Evolutionary conservation across 2,329 filamentous ascomycete species (phyloP).

Genomic region (Neofusicoccum parvum): DNA sequence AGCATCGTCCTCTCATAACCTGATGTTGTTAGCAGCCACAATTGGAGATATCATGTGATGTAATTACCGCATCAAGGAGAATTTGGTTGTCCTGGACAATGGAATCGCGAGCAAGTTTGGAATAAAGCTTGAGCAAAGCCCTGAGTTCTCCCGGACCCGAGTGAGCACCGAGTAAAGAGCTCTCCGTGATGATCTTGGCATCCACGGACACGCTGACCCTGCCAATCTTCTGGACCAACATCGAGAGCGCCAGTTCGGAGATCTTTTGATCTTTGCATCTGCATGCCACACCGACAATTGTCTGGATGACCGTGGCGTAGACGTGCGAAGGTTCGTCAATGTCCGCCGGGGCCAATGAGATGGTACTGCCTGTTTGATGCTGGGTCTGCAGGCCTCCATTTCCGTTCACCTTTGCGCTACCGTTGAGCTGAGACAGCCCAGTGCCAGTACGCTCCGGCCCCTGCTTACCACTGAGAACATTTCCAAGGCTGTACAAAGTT

Average conservation of each 20-base stretch:
- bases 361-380: constrained; percentile 68
- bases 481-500: constrained; percentile 93
- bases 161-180: constrained; percentile 74
- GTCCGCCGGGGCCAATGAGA: constrained; percentile 73
- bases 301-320: constrained; percentile 89
- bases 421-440: constrained; percentile 53
- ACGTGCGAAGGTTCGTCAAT: constrained; percentile 78
- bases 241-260: constrained; percentile 86
- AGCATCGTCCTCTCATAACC: constrained; percentile 76
- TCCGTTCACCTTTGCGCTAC: constrained; percentile 39
- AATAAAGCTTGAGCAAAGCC: constrained; percentile 81
- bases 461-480: constrained; percentile 78
- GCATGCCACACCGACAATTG: constrained; percentile 86
- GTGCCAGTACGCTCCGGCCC: constrained; percentile 51
- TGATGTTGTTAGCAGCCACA: constrained; percentile 30
- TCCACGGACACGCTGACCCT: constrained; percentile 81
- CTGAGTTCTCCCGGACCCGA: constrained; percentile 83
- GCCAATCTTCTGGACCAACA: constrained; percentile 93
- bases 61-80: constrained; percentile 70
- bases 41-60: constrained; percentile 13
- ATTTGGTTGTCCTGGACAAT: constrained; percentile 68
- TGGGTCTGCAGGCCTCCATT: constrained; percentile 43
- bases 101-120: constrained; percentile 72
- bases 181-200: constrained; percentile 80
- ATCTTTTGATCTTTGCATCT: constrained; percentile 87